These are phyloP conservation scores for Margaritispora aquatica DNA, from an alignment of 495 filamentous ascomycete species.

Conservation along the genomic window DNA sequence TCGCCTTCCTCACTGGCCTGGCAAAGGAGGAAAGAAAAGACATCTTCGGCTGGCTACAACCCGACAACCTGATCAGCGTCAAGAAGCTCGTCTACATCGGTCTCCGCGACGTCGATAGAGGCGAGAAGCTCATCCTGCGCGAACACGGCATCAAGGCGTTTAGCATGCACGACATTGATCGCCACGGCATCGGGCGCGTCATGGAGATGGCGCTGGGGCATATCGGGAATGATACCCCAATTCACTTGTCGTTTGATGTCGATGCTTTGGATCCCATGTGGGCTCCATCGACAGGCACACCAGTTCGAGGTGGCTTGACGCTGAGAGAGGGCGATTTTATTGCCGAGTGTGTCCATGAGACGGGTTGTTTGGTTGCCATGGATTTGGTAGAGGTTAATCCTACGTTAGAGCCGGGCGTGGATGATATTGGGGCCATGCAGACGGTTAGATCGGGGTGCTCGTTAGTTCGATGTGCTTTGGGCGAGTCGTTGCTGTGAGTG, in stretches of 20 bases:
- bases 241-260: slow-evolving; percentile 96
- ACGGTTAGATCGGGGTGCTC: slow-evolving; percentile 88
- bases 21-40: slow-evolving; percentile 62
- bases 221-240: slow-evolving; percentile 88
- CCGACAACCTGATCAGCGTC: slow-evolving; percentile 47
- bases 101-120: slow-evolving; percentile 82
- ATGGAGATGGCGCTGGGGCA: slow-evolving; percentile 97
- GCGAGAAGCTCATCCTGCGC: slow-evolving; percentile 83
- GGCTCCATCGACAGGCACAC: slow-evolving; percentile 94
- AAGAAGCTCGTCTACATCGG: slow-evolving; percentile 97
- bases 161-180: slow-evolving; percentile 96
- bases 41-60: slow-evolving; percentile 82
- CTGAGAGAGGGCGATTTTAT: slow-evolving; percentile 97
- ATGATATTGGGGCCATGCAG: slow-evolving; percentile 66
- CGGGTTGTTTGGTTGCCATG: slow-evolving; percentile 83
- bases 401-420: slow-evolving; percentile 53
- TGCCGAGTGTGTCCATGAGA: slow-evolving; percentile 92
- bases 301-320: slow-evolving; percentile 91
- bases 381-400: slow-evolving; percentile 98
- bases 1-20: slow-evolving; percentile 83
- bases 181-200: slow-evolving; percentile 85
- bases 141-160: slow-evolving; percentile 93
- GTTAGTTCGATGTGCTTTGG: slow-evolving; percentile 83
- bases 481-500: slow-evolving; percentile 78
- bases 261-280: slow-evolving; percentile 94